Evolutionary conservation across 2,329 filamentous ascomycete species (phyloP).

Genomic region (Tolypocladium nubicola): DNA sequence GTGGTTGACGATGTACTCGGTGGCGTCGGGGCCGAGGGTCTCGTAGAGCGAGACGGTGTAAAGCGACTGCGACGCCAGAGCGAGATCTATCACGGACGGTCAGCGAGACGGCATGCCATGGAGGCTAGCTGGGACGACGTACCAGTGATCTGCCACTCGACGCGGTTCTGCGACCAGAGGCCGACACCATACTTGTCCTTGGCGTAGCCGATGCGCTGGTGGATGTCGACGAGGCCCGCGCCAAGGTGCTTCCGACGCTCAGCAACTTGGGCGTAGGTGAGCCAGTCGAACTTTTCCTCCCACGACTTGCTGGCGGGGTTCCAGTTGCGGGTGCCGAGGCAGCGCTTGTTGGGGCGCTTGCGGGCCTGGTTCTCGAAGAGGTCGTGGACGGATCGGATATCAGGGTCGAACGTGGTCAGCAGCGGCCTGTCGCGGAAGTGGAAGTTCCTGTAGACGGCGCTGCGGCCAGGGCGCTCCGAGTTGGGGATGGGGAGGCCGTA

Average conservation of each 20-base stretch:
- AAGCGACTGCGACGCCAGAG: slow-evolving; percentile 74
- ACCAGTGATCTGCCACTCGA: slow-evolving; percentile 80
- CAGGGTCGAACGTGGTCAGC: slow-evolving; percentile 61
- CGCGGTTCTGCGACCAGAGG: slow-evolving; percentile 78
- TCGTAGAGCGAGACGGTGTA: slow-evolving; percentile 94
- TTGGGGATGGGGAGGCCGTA: slow-evolving; percentile 72
- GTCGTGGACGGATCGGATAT: slow-evolving; percentile 64
- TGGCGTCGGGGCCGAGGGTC: slow-evolving; percentile 81
- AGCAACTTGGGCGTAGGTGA: slow-evolving; percentile 71
- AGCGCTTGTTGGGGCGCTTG: slow-evolving; percentile 55
- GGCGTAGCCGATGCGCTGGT: slow-evolving; percentile 58
- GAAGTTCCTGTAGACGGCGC: slow-evolving; percentile 75
- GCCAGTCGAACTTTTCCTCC: slow-evolving; percentile 68
- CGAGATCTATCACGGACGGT: slow-evolving; percentile 52
- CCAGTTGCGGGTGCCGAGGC: slow-evolving; percentile 74
- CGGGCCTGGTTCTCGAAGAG: slow-evolving; percentile 62
- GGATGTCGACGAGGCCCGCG: slow-evolving; percentile 73
- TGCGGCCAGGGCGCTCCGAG: slow-evolving; percentile 61
- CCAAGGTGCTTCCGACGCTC: slow-evolving; percentile 75
- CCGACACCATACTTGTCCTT: slow-evolving; percentile 60
- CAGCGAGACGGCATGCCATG: background rate
- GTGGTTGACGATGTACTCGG: slow-evolving; percentile 94
- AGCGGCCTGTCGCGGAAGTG: slow-evolving; percentile 61
- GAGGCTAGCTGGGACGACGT: slow-evolving; percentile 9
- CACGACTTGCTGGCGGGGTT: slow-evolving; percentile 63